Conservation (phyloP, 306 rosid species). For the Glycine soja region DNA sequence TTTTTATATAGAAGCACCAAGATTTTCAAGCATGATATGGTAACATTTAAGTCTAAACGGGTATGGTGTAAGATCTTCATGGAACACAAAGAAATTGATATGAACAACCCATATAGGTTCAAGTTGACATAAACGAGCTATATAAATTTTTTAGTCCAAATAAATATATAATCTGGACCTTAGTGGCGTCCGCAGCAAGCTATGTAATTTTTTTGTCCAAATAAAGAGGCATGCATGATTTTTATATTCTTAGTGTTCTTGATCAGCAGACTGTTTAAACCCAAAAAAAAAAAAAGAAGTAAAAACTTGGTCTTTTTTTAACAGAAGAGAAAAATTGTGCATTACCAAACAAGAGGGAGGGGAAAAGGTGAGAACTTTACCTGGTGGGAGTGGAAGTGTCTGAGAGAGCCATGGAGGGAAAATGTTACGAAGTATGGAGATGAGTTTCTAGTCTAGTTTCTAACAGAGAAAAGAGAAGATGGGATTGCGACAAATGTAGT, state of each 20-base stretch:
- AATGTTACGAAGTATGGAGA: not conserved
- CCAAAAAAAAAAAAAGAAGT: not conserved
- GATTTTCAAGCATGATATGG: no score
- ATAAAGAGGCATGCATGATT: no score
- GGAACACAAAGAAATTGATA: not conserved
- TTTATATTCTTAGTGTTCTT: not conserved
- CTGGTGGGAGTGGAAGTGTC: not conserved
- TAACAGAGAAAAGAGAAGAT: not conserved
- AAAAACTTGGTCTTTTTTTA: not conserved
- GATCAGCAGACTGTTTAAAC: not conserved
- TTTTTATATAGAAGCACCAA: no score
- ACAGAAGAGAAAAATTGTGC: no score
- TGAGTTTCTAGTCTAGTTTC: no score
- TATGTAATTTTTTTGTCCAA: not conserved
- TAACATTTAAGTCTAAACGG: no score
- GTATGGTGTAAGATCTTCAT: no score
- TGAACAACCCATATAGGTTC: not conserved
- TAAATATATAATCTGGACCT: no score
- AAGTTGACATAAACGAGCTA: no score
- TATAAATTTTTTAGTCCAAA: no score
- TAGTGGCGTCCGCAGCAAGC: not conserved
- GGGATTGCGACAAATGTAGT: no score
- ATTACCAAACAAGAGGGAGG: no score
- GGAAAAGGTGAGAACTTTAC: conserved; percentile 20
- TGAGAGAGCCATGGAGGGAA: not conserved